Base-by-base conservation (phyloP, 441 rosid genomes). In the Omphalea diandra region DNA sequence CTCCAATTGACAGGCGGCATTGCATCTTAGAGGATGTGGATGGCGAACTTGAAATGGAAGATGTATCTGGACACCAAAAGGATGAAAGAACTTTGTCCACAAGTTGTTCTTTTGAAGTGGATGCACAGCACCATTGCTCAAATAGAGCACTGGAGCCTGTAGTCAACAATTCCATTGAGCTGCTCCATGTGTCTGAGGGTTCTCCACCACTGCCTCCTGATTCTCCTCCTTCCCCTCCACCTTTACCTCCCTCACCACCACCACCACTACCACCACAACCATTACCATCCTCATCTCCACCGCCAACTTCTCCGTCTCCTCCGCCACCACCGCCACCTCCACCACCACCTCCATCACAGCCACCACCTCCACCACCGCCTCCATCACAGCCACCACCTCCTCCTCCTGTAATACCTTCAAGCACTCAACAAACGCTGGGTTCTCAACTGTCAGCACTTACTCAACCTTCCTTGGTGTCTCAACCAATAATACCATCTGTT, bases 1-100 rank as follows among this genome's bases (percentile, higher is more conserved):
- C 89, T 49, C 84, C 82, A 50, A 85, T 63, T 82, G 96, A 89
- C 70, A 81, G 91, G 84, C 83, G 83, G 46, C 94, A 92, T 81
- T 83, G 83, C 77, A 79, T 90, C 68, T 81, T 94, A 73, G 90
- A 88, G 78, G 97, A 88, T 63, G 98, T 92, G 59, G 98, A 94
- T 80, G 93, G 85, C 75, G 99, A 92, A 73, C 94, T 90, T 70
- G 97, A 89, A 75, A 94, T 92, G 99, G 97, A 88, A 83, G 99
- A 90, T 81, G 97, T 87, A 69, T 87, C 91, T 67, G 89, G 85
- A 74, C 85, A 85, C 72, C 79, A 56, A 32, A 90, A 82, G 82
- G 90, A 85, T 71, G 91, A 77, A 72, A 83, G 73, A 56, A 69
- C 83, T 54, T 73, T 72, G 70, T 59, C 56, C 33, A 57, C 44